Evolutionary conservation across 257 asterid genomes (phyloP), one percentile per base, ranked within the genome.

Genomic region (Gentiana dahurica): DNA sequence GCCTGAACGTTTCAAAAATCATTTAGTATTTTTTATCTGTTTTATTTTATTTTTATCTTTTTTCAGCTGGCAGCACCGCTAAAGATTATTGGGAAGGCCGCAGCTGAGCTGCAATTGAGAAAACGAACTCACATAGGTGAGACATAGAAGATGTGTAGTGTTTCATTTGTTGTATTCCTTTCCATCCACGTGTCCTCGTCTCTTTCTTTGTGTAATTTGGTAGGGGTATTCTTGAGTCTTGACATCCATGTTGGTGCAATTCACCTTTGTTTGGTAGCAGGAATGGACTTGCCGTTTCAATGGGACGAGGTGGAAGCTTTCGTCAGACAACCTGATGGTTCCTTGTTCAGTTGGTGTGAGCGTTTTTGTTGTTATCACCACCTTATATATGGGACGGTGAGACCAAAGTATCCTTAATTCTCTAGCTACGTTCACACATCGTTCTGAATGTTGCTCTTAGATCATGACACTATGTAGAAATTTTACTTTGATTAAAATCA

Each of bases 261-360:
- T 9, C 3, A 65, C 15, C 35, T 58, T 32, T 32, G 4, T 15
- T 52, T 52, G 63, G 52, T 69, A 78, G 52, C 78, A 92, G 98
- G 98, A 65, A 78, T 92, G 81, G 95, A 87, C 66, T 83, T 92
- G 73, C 88, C 71, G 32, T 88, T 92, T 77, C 82, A 83, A 49
- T 83, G 89, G 95, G 97, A 92, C 51, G 89, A 83, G 67, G 83
- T 79, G 55, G 76, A 82, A 47, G 97, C 95, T 61, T 92, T 87
- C 68, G 80, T 71, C 59, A 73, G 77, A 76, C 89, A 87, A 61
- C 94, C 98, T 8, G 97, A 92, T 62, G 97, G 98, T 57, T 85
- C 97, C 68, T 76, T 92, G 69, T 92, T 92, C 87, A 92, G 93
- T 69, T 92, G 98, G 98, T 79, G 82, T 34, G 98, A 92, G 66